Evolutionary conservation across 75 land plant species (phyloP).

Genomic region (Selaginella moellendorffii): DNA sequence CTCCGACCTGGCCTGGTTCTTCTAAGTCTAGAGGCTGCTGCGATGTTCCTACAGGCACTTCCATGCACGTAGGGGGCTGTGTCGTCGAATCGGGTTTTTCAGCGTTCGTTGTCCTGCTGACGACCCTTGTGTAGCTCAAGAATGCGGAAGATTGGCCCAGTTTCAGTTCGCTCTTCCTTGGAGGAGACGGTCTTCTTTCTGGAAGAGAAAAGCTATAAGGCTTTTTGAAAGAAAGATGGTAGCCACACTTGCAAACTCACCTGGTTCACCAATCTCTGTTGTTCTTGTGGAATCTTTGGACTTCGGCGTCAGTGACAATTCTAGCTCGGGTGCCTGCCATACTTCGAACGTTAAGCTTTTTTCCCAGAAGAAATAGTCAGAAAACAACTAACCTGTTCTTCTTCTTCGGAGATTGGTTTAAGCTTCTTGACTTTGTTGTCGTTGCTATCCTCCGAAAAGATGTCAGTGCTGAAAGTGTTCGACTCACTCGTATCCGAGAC

Average conservation of each 20-base stretch:
- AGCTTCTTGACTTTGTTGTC: constrained; percentile 28
- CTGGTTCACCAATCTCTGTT: no score
- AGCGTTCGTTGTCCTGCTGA: constrained; percentile 9
- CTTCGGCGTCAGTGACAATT: constrained; percentile 18
- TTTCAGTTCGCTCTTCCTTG: constrained; percentile 49
- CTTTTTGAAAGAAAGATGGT: no score
- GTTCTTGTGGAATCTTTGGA: background rate
- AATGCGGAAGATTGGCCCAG: constrained; percentile 65
- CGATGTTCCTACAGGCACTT: no score
- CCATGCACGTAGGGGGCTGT: background rate
- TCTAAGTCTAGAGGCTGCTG: no score
- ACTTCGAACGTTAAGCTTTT: background rate
- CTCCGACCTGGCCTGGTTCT: no score
- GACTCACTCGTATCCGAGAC: constrained; percentile 74
- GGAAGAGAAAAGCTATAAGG: no score
- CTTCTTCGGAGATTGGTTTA: constrained; percentile 25
- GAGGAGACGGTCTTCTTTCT: constrained; percentile 23
- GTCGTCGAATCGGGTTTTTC: background rate
- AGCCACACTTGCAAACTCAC: no score
- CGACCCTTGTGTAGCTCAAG: constrained; percentile 45
- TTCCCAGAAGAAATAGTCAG: background rate
- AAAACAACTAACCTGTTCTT: constrained; percentile 20
- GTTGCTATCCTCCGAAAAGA: constrained; percentile 79
- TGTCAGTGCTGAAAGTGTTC: constrained; percentile 51
- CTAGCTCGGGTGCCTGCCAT: constrained; percentile 15